Evolutionary conservation across 2,329 filamentous ascomycete genomes (phyloP).

Genomic region (Fusarium sp.): DNA sequence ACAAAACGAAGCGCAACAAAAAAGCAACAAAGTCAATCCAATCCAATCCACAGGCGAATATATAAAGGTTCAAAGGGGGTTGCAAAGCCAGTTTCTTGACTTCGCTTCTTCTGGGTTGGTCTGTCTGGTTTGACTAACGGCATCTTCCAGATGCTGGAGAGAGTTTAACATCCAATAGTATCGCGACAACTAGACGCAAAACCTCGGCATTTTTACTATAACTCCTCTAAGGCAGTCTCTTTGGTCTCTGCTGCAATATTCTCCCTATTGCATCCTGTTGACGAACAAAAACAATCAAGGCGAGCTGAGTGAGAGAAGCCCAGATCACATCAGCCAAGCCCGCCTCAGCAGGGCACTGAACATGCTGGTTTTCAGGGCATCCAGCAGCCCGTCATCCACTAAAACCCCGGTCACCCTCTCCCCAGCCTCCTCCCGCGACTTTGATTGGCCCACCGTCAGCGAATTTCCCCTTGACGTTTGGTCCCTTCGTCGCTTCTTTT

Average conservation of each 20-base stretch:
- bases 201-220: constrained; percentile 1
- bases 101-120: constrained; percentile 6
- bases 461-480: constrained; percentile 33
- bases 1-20: constrained; percentile 14
- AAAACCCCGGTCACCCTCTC: constrained; percentile 22
- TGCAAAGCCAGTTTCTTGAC: not conserved
- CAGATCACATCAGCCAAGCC: not conserved
- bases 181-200: constrained; percentile 25
- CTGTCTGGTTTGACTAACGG: not conserved
- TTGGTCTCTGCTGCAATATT: not conserved
- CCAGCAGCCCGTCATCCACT: constrained; percentile 31
- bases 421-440: constrained; percentile 19
- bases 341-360: constrained; percentile 20
- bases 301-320: constrained; percentile 20
- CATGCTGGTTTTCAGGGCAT: constrained; percentile 43
- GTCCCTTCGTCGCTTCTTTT: constrained; percentile 40
- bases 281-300: constrained; percentile 7
- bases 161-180: constrained; percentile 10
- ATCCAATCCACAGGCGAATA: not conserved
- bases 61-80: constrained; percentile 20
- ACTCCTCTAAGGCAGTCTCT: constrained; percentile 3
- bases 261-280: not conserved
- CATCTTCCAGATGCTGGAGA: not conserved
- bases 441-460: constrained; percentile 37
- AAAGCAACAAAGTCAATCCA: constrained; percentile 15